Evolutionary conservation across 768 basidiomycete species (phyloP).

Genomic region (Termitomyces sp.): DNA sequence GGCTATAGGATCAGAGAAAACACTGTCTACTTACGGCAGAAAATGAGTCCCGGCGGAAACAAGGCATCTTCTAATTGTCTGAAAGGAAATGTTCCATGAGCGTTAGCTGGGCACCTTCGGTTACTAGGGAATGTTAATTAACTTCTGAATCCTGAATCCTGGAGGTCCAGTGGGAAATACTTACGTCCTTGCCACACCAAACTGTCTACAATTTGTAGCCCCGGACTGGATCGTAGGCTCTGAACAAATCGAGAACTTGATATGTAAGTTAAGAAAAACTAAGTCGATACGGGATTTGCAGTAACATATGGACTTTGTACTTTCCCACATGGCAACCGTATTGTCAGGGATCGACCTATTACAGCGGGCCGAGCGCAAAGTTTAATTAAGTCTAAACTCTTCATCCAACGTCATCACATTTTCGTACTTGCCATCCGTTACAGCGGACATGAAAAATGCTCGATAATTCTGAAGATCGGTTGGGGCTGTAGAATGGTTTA

Average conservation of each 20-base stretch:
- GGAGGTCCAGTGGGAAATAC: background rate
- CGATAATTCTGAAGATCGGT: no score
- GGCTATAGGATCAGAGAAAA: no score
- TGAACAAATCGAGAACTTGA: no score
- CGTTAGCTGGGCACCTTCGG: conserved; percentile 19
- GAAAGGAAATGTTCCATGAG: conserved; percentile 14
- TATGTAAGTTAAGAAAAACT: background rate
- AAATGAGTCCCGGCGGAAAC: conserved; percentile 17
- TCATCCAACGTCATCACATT: no score
- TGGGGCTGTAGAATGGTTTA: no score
- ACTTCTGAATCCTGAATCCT: no score
- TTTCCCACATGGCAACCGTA: background rate
- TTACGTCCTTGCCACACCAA: conserved; percentile 26
- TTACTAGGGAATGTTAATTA: conserved; percentile 5
- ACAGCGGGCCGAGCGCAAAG: no score
- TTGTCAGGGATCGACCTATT: no score
- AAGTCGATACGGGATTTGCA: background rate
- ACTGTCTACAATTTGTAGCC: conserved; percentile 6
- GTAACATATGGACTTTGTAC: background rate
- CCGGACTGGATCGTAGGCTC: background rate
- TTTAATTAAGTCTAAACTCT: no score
- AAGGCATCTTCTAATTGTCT: conserved; percentile 22
- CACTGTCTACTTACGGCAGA: conserved; percentile 23
- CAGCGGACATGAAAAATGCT: no score
- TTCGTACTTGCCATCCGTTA: no score